Evolutionary conservation across 1,284 basidiomycete species (phyloP).

Genomic region (Tilletia caries): DNA sequence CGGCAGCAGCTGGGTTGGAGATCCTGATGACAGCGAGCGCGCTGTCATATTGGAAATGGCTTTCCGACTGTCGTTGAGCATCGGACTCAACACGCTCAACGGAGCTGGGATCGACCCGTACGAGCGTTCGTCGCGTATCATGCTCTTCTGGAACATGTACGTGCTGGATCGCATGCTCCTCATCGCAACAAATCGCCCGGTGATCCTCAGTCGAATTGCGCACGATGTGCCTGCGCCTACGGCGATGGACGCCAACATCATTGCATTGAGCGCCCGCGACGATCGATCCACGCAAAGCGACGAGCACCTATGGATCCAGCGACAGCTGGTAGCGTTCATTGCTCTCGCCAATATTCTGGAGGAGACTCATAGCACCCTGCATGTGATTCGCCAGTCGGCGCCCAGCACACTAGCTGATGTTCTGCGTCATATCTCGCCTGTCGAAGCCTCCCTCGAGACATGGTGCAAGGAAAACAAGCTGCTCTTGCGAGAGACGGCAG

Average conservation of each 20-base stretch:
- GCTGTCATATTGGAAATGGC: slow-evolving; percentile 16
- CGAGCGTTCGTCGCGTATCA: not conserved
- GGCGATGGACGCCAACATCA: not conserved
- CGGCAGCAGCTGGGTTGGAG: slow-evolving; percentile 11
- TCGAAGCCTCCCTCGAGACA: slow-evolving; percentile 9
- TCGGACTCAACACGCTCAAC: slow-evolving; percentile 7
- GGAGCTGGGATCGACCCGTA: not conserved
- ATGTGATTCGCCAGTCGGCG: not conserved
- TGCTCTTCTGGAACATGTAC: slow-evolving; percentile 17
- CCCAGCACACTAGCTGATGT: not conserved
- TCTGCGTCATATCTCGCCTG: not conserved
- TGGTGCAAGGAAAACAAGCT: slow-evolving; percentile 14
- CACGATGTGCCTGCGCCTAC: not conserved
- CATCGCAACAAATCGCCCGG: not conserved
- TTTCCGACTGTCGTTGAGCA: not conserved
- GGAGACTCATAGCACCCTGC: not conserved
- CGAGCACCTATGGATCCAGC: slow-evolving; percentile 13
- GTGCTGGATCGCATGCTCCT: not conserved
- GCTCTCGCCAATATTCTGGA: slow-evolving; percentile 14
- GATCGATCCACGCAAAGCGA: not conserved
- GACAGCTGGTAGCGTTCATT: slow-evolving; percentile 14
- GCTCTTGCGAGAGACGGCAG: slow-evolving; percentile 9
- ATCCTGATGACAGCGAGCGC: slow-evolving; percentile 11
- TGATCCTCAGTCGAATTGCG: not conserved
- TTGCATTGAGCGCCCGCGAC: not conserved